Conservation (phyloP, 1,284 basidiomycete species). For the Mycena citricolor region DNA sequence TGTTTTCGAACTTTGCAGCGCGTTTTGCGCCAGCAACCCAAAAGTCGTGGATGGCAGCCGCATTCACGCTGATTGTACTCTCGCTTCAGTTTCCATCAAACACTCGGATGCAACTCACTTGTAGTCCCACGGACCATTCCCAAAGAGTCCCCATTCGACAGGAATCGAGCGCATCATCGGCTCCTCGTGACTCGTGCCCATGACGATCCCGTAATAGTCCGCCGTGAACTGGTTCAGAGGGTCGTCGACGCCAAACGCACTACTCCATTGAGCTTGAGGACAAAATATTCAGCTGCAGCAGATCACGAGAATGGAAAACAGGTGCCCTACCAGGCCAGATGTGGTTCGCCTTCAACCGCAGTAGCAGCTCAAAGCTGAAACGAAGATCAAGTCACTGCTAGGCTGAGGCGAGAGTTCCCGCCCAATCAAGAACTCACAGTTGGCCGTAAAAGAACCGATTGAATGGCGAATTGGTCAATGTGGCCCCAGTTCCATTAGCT, state of each 20-base stretch:
- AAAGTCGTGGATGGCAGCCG: conserved; percentile 58
- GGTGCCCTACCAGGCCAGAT: conserved; percentile 55
- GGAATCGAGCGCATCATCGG: conserved; percentile 66
- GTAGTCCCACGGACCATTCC: conserved; percentile 63
- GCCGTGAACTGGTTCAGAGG: conserved; percentile 62
- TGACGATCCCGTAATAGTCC: conserved; percentile 67
- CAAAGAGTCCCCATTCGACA: conserved; percentile 58
- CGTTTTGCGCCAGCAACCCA: conserved; percentile 61
- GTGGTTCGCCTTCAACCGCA: conserved; percentile 70
- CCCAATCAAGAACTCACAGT: conserved; percentile 45
- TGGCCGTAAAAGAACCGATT: conserved; percentile 66
- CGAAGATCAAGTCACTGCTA: too few species aligned
- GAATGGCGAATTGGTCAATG: conserved; percentile 53
- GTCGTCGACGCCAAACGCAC: conserved; percentile 70
- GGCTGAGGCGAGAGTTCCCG: background rate
- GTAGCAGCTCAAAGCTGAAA: conserved; percentile 63
- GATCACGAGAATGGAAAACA: too few species aligned
- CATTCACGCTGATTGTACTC: too few species aligned
- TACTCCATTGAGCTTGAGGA: conserved; percentile 19
- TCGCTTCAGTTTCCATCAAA: too few species aligned
- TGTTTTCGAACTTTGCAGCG: conserved; percentile 54
- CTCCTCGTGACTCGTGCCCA: conserved; percentile 70
- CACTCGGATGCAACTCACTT: conserved; percentile 6
- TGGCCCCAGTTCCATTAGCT: conserved; percentile 53
- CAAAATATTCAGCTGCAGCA: too few species aligned